phyloP scores from a whole-genome alignment of 1,284 basidiomycete genomes.

The Inonotus hispidus region DNA sequence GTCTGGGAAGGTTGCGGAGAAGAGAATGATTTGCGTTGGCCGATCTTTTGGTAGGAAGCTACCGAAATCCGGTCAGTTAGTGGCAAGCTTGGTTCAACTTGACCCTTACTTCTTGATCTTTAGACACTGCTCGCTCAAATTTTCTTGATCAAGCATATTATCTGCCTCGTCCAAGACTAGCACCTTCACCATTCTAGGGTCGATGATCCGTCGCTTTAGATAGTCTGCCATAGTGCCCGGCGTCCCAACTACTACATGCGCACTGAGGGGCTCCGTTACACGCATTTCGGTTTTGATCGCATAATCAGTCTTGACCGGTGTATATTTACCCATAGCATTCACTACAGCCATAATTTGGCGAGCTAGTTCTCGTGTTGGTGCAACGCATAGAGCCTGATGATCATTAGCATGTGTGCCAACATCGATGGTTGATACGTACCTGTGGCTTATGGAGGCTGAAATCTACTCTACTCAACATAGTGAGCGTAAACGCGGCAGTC shows the following conservation, averaged over 20 bases:
- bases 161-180: constrained; percentile 99
- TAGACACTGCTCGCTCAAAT: constrained; percentile 93
- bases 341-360: constrained; percentile 97
- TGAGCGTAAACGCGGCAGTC: constrained; percentile 96
- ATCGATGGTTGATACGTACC: constrained; percentile 36
- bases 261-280: constrained; percentile 68
- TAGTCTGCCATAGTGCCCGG: constrained; percentile 94
- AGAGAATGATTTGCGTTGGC: constrained; percentile 84
- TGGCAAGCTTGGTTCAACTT: background rate
- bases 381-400: constrained; percentile 80
- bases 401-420: background rate
- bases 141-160: constrained; percentile 97
- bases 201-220: constrained; percentile 67
- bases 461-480: constrained; percentile 95
- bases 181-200: constrained; percentile 80
- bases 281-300: constrained; percentile 85
- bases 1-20: constrained; percentile 98
- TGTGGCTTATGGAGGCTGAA: constrained; percentile 81
- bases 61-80: background rate
- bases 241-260: constrained; percentile 94
- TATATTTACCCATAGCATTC: constrained; percentile 93
- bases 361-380: constrained; percentile 94
- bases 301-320: constrained; percentile 86
- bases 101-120: constrained; percentile 85
- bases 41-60: constrained; percentile 62